Conservation (phyloP, 768 basidiomycete genomes). For the Boletellus ananiceps region DNA sequence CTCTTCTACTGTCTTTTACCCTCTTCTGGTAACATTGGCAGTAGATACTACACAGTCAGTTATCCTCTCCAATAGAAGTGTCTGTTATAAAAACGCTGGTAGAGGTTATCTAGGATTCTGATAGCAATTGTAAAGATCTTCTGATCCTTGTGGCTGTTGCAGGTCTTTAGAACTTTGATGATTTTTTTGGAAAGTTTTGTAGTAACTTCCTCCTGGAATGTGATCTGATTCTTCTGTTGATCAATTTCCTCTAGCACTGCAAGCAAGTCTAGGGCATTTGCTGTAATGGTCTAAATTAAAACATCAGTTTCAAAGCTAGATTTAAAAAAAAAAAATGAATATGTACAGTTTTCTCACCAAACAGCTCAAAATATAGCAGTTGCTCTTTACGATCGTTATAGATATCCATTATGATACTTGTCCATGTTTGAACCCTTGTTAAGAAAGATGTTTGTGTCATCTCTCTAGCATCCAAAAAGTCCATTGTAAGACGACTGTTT, state of each 20-base stretch:
- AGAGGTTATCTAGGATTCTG: slow-evolving; percentile 19
- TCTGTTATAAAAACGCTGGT: slow-evolving; percentile 18
- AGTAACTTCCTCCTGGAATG: slow-evolving; percentile 11
- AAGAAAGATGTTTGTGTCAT: background rate
- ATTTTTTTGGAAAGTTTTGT: slow-evolving; percentile 12
- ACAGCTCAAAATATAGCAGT: slow-evolving; percentile 2
- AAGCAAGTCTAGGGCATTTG: slow-evolving; percentile 14
- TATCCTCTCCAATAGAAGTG: background rate
- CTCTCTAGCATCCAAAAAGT: background rate
- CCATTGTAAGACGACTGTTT: background rate
- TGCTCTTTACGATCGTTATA: background rate
- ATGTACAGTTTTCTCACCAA: slow-evolving; percentile 21
- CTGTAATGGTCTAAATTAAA: slow-evolving; percentile 1
- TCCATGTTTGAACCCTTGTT: slow-evolving; percentile 15
- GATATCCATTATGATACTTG: slow-evolving; percentile 3
- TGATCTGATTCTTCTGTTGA: slow-evolving; percentile 16
- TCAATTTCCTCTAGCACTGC: slow-evolving; percentile 20
- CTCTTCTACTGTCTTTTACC: background rate
- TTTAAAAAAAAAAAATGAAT: background rate
- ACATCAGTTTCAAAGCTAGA: background rate
- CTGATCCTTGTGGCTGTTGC: background rate
- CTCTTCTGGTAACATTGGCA: background rate
- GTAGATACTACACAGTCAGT: background rate
- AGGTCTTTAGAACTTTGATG: background rate
- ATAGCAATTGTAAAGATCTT: slow-evolving; percentile 10